Percentiles rank a stretch among this genome's conserved stretches.
These are phyloP conservation scores for Mrakia frigida DNA, from an alignment of 768 basidiomycete genomes.

Conservation along the genomic window DNA sequence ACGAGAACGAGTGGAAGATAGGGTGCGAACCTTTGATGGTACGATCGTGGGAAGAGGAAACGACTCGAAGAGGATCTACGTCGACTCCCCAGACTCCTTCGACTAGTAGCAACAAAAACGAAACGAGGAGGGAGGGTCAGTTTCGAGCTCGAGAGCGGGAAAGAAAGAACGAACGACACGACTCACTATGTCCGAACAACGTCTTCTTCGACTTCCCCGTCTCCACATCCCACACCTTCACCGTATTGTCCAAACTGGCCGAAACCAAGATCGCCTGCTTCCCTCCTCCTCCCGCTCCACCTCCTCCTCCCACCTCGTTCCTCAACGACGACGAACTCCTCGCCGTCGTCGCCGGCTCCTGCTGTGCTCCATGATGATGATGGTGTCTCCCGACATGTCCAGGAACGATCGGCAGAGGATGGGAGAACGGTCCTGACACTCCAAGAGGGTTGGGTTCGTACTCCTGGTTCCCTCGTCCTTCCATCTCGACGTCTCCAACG, in stretches of 20 bases:
- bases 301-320: background rate
- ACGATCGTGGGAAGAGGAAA: slow-evolving; percentile 88
- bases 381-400: slow-evolving; percentile 21
- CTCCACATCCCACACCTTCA: slow-evolving; percentile 94
- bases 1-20: no score
- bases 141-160: background rate
- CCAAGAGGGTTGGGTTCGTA: slow-evolving; percentile 34
- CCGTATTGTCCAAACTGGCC: slow-evolving; percentile 88
- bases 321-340: no score
- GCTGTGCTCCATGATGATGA: background rate
- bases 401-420: slow-evolving; percentile 22
- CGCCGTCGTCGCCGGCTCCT: background rate
- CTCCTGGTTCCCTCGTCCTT: slow-evolving; percentile 8
- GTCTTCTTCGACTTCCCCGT: slow-evolving; percentile 70
- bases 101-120: slow-evolving; percentile 42
- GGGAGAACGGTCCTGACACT: slow-evolving; percentile 33
- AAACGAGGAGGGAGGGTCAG: background rate
- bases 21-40: slow-evolving; percentile 74
- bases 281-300: slow-evolving; percentile 29
- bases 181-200: slow-evolving; percentile 62
- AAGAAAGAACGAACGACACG: background rate
- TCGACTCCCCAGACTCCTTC: slow-evolving; percentile 98
- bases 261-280: slow-evolving; percentile 63
- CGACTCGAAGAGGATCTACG: slow-evolving; percentile 75
- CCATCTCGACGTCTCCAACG: slow-evolving; percentile 10